These are phyloP conservation scores for Panicum hallii DNA, from an alignment of 202 grass and related monocot genomes.

Conservation along the genomic window DNA sequence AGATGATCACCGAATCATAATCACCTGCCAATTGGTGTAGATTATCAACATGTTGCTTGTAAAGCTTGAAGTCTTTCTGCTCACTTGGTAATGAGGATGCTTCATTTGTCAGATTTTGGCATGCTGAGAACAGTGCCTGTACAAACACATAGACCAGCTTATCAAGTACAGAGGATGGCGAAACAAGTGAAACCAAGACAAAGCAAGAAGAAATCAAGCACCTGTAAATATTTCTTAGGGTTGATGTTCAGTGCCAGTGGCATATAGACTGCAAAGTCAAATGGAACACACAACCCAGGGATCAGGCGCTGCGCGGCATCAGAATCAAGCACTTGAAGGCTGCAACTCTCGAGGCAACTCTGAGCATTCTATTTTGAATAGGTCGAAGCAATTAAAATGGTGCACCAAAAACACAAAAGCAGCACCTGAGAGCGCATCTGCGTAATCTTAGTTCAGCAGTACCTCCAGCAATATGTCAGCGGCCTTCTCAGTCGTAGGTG, in stretches of 20 bases:
- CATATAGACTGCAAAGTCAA: conserved; percentile 89
- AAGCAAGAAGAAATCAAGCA: conserved; percentile 31
- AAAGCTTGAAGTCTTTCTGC: conserved; percentile 59
- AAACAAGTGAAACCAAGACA: neutral
- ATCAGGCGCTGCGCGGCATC: conserved; percentile 61
- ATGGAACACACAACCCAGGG: conserved; percentile 72
- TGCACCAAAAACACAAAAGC: conserved; percentile 29
- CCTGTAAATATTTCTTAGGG: conserved; percentile 93
- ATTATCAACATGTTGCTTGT: conserved; percentile 57
- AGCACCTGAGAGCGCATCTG: conserved; percentile 38
- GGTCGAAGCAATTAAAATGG: conserved; percentile 56
- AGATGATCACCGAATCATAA: conserved; percentile 89
- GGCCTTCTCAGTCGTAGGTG: conserved; percentile 75
- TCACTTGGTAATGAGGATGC: conserved; percentile 40
- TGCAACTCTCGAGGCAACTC: conserved; percentile 84
- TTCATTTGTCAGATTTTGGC: conserved; percentile 65
- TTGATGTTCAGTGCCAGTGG: conserved; percentile 79
- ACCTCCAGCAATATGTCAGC: conserved; percentile 83
- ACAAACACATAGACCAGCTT: conserved; percentile 2
- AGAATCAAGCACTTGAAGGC: conserved; percentile 71
- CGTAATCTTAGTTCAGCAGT: conserved; percentile 50
- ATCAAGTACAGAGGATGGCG: conserved; percentile 22
- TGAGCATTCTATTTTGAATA: conserved; percentile 90
- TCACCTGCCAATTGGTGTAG: conserved; percentile 72
- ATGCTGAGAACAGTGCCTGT: conserved; percentile 81